Evolutionary conservation across 2,329 filamentous ascomycete species (phyloP).

Genomic region (Diplodia sapinea): DNA sequence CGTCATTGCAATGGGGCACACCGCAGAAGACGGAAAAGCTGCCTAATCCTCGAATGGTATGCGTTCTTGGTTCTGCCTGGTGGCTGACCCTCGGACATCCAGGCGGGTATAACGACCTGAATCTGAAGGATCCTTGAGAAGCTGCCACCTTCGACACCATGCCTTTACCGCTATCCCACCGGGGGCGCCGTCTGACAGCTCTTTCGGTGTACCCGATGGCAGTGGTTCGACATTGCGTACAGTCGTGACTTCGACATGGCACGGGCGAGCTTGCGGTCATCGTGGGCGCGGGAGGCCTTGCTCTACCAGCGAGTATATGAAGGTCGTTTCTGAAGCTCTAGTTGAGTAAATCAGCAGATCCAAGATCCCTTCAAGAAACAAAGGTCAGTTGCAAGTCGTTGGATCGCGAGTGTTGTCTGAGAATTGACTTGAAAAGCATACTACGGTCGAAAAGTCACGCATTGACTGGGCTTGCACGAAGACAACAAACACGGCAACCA

Average conservation of each 20-base stretch:
- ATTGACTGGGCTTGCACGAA: neutral
- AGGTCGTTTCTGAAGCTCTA: neutral
- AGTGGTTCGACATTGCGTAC: constrained; percentile 8
- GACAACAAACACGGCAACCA: neutral
- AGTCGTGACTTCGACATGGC: neutral
- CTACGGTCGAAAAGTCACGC: neutral
- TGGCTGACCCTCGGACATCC: neutral
- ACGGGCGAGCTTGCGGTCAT: neutral
- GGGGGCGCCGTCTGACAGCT: constrained; percentile 6
- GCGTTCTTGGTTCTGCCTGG: neutral
- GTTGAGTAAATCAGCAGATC: neutral
- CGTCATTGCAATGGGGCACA: neutral
- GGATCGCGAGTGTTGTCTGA: neutral
- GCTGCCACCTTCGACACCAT: neutral
- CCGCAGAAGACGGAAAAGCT: neutral
- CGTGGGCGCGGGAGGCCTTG: neutral
- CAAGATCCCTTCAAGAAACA: neutral
- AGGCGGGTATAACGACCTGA: neutral
- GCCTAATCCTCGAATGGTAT: neutral
- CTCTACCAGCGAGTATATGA: constrained; percentile 6
- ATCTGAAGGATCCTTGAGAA: neutral
- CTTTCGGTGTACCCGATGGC: constrained; percentile 11
- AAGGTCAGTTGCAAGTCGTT: neutral
- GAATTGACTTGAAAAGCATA: neutral
- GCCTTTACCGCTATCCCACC: constrained; percentile 12